Percentiles rank a stretch among this genome's conserved stretches.
phyloP scores from a whole-genome alignment of 2,329 filamentous ascomycete species.

The Plectosphaerella sp. region DNA sequence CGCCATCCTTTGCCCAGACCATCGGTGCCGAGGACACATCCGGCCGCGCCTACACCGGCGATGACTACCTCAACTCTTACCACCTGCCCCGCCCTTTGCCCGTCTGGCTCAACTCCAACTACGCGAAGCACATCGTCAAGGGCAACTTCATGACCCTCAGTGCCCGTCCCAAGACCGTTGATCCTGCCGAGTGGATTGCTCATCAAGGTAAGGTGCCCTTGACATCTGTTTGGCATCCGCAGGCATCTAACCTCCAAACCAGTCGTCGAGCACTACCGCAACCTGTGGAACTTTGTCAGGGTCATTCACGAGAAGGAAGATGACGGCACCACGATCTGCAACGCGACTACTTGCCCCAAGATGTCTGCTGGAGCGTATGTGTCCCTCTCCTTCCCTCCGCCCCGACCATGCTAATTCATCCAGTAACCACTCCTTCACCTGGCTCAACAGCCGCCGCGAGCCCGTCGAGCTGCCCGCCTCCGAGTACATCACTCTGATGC shows the following conservation, averaged over 20 bases:
- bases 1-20: slow-evolving; percentile 60
- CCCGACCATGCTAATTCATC: background rate
- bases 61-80: slow-evolving; percentile 55
- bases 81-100: slow-evolving; percentile 64
- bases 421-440: slow-evolving; percentile 91
- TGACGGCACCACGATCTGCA: slow-evolving; percentile 75
- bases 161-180: slow-evolving; percentile 86
- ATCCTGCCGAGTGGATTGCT: slow-evolving; percentile 92
- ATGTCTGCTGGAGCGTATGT: slow-evolving; percentile 94
- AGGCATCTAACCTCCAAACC: background rate
- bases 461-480: slow-evolving; percentile 89
- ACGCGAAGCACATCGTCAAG: slow-evolving; percentile 85
- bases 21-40: slow-evolving; percentile 64
- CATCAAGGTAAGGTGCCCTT: slow-evolving; percentile 69
- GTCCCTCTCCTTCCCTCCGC: background rate
- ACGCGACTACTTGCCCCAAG: slow-evolving; percentile 74
- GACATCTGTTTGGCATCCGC: background rate
- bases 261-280: slow-evolving; percentile 92
- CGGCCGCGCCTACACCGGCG: slow-evolving; percentile 40
- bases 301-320: slow-evolving; percentile 84
- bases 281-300: slow-evolving; percentile 83
- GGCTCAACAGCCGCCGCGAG: slow-evolving; percentile 83
- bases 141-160: slow-evolving; percentile 97
- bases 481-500: slow-evolving; percentile 92
- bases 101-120: slow-evolving; percentile 69